Conservation (phyloP, 306 rosid species). For the Vachellia collinsii region DNA sequence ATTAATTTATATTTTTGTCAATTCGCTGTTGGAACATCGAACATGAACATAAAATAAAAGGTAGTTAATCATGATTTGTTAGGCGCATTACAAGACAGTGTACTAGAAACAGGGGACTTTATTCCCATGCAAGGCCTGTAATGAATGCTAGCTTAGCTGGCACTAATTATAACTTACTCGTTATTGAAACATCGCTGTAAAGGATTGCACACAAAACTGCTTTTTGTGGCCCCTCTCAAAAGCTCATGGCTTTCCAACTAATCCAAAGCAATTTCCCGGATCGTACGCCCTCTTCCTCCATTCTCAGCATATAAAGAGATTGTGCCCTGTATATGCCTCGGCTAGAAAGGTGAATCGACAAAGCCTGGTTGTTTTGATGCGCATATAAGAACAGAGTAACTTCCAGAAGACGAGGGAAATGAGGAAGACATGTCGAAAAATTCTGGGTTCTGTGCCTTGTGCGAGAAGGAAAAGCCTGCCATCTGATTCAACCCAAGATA, state of each 20-base stretch:
- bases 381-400: not conserved
- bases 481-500: conserved; percentile 60
- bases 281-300: not conserved
- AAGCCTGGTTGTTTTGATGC: not conserved
- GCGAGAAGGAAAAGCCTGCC: conserved; percentile 50
- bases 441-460: conserved; percentile 68
- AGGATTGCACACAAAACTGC: conserved; percentile 43
- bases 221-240: conserved; percentile 49
- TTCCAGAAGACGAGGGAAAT: conserved; percentile 28
- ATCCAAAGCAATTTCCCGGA: conserved; percentile 42
- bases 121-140: conserved; percentile 48
- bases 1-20: not conserved
- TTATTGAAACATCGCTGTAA: conserved; percentile 72
- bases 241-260: conserved; percentile 64
- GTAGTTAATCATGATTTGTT: not conserved
- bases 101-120: conserved; percentile 34
- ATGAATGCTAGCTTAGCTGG: conserved; percentile 43
- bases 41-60: not conserved
- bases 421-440: conserved; percentile 66
- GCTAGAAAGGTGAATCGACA: not conserved
- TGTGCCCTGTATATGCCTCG: conserved; percentile 27
- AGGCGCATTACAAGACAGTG: not conserved
- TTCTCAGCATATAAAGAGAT: conserved; percentile 27
- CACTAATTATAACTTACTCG: conserved; percentile 37
- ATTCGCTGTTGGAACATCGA: not conserved